These are phyloP conservation scores for Colletotrichum costaricense DNA, from an alignment of 2,329 filamentous ascomycete species.

Conservation along the genomic window DNA sequence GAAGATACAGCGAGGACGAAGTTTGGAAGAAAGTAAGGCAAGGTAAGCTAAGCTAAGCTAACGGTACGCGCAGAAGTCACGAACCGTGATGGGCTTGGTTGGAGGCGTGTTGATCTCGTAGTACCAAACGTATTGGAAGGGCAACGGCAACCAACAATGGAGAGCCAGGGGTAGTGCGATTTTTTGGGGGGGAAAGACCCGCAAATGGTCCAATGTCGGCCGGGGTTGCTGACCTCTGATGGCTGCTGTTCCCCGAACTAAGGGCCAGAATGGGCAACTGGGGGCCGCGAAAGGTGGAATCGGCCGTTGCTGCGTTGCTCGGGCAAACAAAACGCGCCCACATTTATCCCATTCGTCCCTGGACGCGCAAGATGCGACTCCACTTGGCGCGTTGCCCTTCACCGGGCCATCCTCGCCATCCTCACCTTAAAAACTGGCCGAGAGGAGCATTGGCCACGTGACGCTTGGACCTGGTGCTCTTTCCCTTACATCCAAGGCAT, in stretches of 20 bases:
- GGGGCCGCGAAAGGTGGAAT: background rate
- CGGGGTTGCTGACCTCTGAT: background rate
- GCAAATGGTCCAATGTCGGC: background rate
- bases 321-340: conserved; percentile 32
- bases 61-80: background rate
- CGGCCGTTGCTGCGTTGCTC: conserved; percentile 29
- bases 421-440: conserved; percentile 12
- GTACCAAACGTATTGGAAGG: conserved; percentile 28
- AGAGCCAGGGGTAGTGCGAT: background rate
- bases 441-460: conserved; percentile 3
- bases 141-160: conserved; percentile 27
- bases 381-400: conserved; percentile 11
- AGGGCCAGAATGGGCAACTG: conserved; percentile 4
- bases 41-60: no score
- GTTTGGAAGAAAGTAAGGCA: background rate
- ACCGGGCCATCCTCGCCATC: background rate
- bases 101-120: conserved; percentile 25
- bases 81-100: conserved; percentile 10
- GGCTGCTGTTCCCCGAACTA: background rate
- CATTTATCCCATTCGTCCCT: background rate
- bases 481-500: background rate
- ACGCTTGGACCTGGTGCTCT: background rate
- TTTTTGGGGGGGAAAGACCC: background rate
- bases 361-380: conserved; percentile 11
- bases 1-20: background rate